phyloP scores from a whole-genome alignment of 2,329 filamentous ascomycete genomes.

The Exophiala alcalophila region DNA sequence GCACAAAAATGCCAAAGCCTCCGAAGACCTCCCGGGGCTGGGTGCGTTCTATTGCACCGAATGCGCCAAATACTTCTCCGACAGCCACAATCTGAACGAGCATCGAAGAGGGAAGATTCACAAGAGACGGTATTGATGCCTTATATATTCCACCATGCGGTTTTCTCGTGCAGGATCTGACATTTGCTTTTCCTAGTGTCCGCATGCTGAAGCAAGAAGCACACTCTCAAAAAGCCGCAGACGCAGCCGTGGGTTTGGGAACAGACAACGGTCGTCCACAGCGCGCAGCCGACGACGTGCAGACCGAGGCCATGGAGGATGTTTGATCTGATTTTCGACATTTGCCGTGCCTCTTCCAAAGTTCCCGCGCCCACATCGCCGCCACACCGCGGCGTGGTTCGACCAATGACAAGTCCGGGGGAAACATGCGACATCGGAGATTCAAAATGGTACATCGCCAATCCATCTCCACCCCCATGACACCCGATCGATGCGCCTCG shows the following conservation, averaged over 20 bases:
- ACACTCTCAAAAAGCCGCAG: conserved; percentile 80
- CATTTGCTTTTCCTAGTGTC: conserved; percentile 62
- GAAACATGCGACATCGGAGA: too few relatives aligned
- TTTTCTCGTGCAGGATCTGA: too few relatives aligned
- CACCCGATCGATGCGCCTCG: too few relatives aligned
- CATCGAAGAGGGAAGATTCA: conserved; percentile 89
- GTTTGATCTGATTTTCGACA: too few relatives aligned
- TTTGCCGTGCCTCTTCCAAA: too few relatives aligned
- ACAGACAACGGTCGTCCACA: conserved; percentile 62
- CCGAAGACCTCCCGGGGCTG: conserved; percentile 83
- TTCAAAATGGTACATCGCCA: too few relatives aligned
- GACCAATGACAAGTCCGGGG: too few relatives aligned
- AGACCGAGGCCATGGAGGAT: conserved; percentile 21
- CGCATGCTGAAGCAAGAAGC: conserved; percentile 80
- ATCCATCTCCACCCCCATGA: too few relatives aligned
- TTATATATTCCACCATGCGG: too few relatives aligned
- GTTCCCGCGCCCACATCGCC: too few relatives aligned
- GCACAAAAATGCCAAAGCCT: conserved; percentile 73
- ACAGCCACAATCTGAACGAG: conserved; percentile 67
- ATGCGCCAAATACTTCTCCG: conserved; percentile 96
- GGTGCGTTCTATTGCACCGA: conserved; percentile 85
- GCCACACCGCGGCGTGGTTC: too few relatives aligned
- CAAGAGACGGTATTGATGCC: conserved; percentile 70
- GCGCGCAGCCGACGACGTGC: conserved; percentile 1
- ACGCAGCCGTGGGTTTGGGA: conserved; percentile 70